Evolutionary conservation across 2,329 filamentous ascomycete genomes (phyloP).

Genomic region (Clonostachys solani): DNA sequence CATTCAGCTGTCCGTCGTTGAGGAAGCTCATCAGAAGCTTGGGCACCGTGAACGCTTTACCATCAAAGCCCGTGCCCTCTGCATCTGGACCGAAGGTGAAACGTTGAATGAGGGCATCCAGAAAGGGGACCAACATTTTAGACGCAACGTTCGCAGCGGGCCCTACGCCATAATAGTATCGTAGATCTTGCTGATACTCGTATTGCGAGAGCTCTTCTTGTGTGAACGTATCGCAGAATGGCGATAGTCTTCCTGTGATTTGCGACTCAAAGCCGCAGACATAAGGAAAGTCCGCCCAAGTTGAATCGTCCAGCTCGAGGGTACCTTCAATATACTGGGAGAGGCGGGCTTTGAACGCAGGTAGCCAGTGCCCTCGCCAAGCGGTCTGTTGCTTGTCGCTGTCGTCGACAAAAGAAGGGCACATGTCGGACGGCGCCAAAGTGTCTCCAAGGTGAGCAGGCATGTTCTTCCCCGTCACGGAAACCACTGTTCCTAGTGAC

Average conservation of each 20-base stretch:
- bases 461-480: conserved; percentile 51
- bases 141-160: conserved; percentile 42
- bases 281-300: conserved; percentile 58
- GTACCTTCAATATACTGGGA: conserved; percentile 48
- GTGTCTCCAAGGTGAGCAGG: conserved; percentile 52
- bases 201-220: conserved; percentile 58
- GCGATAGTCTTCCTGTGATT: conserved; percentile 56
- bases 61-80: conserved; percentile 39
- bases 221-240: conserved; percentile 60
- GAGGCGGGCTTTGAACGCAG: conserved; percentile 47
- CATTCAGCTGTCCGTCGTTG: conserved; percentile 63
- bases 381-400: conserved; percentile 17
- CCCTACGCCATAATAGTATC: conserved; percentile 64
- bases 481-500: conserved; percentile 50
- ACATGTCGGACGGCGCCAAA: conserved; percentile 58
- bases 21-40: conserved; percentile 57
- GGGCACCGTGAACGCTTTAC: conserved; percentile 43
- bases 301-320: conserved; percentile 46
- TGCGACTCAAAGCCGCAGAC: conserved; percentile 70
- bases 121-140: conserved; percentile 58
- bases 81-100: conserved; percentile 47
- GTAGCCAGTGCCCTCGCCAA: conserved; percentile 49
- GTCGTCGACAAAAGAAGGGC: conserved; percentile 53
- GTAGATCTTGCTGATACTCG: conserved; percentile 64
- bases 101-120: conserved; percentile 47